Evolutionary conservation across 768 basidiomycete species (phyloP).

Genomic region (Lactarius akahatsu): DNA sequence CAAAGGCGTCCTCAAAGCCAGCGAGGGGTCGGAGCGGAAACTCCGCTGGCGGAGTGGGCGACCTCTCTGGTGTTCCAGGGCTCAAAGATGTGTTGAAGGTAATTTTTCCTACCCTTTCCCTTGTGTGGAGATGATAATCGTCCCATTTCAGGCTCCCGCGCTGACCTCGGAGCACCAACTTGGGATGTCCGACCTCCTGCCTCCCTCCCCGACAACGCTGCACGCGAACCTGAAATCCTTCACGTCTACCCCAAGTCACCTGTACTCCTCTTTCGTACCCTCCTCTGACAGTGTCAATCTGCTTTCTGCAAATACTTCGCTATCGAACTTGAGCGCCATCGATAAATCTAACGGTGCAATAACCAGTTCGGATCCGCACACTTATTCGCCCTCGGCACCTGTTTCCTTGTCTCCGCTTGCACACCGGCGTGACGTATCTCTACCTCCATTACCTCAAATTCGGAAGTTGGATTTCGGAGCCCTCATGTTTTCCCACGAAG

Average conservation of each 20-base stretch:
- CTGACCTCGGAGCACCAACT: conserved; percentile 68
- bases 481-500: conserved; percentile 52
- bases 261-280: conserved; percentile 35
- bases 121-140: conserved; percentile 12
- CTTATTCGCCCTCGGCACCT: conserved; percentile 22
- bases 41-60: conserved; percentile 43
- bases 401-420: conserved; percentile 30
- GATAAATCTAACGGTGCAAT: conserved; percentile 12
- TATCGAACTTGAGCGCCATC: neutral
- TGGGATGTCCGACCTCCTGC: conserved; percentile 65
- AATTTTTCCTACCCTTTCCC: conserved; percentile 11
- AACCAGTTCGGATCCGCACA: conserved; percentile 16
- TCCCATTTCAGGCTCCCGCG: conserved; percentile 52
- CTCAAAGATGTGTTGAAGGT: conserved; percentile 77
- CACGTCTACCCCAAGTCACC: conserved; percentile 43
- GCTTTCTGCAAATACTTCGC: conserved; percentile 4
- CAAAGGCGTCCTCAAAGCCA: conserved; percentile 45
- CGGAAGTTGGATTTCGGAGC: conserved; percentile 68
- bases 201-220: conserved; percentile 64
- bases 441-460: conserved; percentile 42
- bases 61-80: conserved; percentile 50
- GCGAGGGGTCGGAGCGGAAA: conserved; percentile 50
- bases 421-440: conserved; percentile 30
- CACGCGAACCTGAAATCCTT: conserved; percentile 40
- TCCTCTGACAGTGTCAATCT: conserved; percentile 22